Base-by-base conservation (phyloP, 2,329 filamentous ascomycete species). In the Fusarium sp. region DNA sequence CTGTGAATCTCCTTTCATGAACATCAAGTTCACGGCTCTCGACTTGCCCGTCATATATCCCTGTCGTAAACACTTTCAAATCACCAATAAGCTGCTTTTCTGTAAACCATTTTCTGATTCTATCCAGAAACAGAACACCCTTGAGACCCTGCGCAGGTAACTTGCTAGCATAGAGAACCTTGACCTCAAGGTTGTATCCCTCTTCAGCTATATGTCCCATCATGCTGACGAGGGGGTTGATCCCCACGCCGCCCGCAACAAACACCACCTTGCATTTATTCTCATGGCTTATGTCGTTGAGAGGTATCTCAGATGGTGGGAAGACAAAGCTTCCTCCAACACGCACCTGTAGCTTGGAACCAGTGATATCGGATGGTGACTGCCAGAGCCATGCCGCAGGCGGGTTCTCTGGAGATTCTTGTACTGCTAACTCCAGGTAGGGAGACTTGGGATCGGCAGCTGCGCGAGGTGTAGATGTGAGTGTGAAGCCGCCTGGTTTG, bases 401-500 rank as follows among this genome's bases (percentile, higher is more conserved):
- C 0, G 92, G 91, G 76, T 95, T 97, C 4, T 84, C 83, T 0
- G 91, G 89, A 3, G 93, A 92, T 36, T 87, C 84, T 78, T 96
- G 93, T 28, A 97, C 88, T 1, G 94, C 94, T 11, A 97, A 88
- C 81, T 97, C 94, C 52, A 97, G 83, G 81, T 92, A 93, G 0
- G 83, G 81, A 12, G 58, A 38, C 12, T 59, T 59, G 14, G 63
- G 68, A 28, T 81, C 69, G 7, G 89, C 87, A 62, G 87, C 85
- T 51, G 86, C 83, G 47, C 87, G 87, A 0, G 94, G 94, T 0
- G 92, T 84, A 3, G 93, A 96, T 12, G 94, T 96, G 73, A 97
- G 93, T 47, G 94, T 97, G 85, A 97, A 98, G 66, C 95, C 95
- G 39, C 95, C 95, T 8, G 94, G 91, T 79, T 92, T 90, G 48